Evolutionary conservation across 768 basidiomycete genomes (phyloP), one percentile per base, ranked within the genome.

Genomic region (Pleurotus djamor): DNA sequence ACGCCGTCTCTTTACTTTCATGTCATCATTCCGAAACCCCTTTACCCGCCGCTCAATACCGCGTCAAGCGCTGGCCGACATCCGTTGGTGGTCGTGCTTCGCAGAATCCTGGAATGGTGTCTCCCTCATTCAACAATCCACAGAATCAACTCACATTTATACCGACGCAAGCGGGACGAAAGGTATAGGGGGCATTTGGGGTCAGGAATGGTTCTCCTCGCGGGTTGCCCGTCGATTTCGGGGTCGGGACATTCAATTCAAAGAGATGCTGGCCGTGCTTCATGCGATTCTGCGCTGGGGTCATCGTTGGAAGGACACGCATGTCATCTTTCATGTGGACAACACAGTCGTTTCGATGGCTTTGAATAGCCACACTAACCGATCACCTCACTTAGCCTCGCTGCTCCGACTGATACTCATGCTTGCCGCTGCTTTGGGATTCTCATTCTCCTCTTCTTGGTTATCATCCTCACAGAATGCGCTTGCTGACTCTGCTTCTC

Each of bases 151-250:
- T 2, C 16, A 61, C 13, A 56, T 75, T 12, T 66, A 64, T 58
- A 74, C 72, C 1, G 73, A 76, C 59, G 72, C 72, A 0, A 74
- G 73, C 45, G 69, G 74, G 5, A 49, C 56, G 14, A 70, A 71
- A 41, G 74, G 73, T 35, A 38, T 70, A 0, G 70, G 70, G 2
- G 70, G 74, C 4, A 32, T 65, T 56, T 64, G 61, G 41, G 63
- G 63, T 2, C 8, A 57, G 8, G 14, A 4, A 0, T 74, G 72
- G 71, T 75, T 72, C 59, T 64, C 71, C 0, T 45, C 64, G 0
- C 59, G 64, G 0, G 34, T 61, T 5, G 69, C 74, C 5, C 54
- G 67, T 0, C 69, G 65, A 16, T 68, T 62, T 37, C 66, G 65
- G 10, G 7, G 14, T 0, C 33, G 51, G 0, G 65, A 74, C 47